These are phyloP conservation scores for Curvularia hawaiiensis DNA, from an alignment of 2,329 filamentous ascomycete genomes.

Conservation along the genomic window DNA sequence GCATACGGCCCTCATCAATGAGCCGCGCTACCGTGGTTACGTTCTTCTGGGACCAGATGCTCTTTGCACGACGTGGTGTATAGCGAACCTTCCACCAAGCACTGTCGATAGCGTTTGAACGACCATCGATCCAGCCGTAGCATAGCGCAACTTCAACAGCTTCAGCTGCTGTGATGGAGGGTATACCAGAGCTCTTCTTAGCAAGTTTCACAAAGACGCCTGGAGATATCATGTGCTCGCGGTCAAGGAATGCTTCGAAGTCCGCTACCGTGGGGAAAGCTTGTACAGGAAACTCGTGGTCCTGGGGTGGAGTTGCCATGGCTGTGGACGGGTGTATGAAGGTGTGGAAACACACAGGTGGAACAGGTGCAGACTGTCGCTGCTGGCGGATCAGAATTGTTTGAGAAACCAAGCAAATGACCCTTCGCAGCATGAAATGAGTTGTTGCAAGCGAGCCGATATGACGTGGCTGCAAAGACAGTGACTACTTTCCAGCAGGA, in stretches of 20 bases:
- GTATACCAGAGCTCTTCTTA: constrained; percentile 54
- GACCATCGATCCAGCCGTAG: constrained; percentile 68
- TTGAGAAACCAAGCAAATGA: background rate
- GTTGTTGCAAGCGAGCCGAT: too few relatives aligned
- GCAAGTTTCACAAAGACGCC: constrained; percentile 57
- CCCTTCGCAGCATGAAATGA: background rate
- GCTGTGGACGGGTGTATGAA: background rate
- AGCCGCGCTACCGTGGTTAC: constrained; percentile 58
- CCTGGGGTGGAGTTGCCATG: constrained; percentile 12
- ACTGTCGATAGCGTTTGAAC: constrained; percentile 54
- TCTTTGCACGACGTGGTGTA: constrained; percentile 61
- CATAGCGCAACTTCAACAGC: constrained; percentile 64
- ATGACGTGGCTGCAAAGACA: background rate
- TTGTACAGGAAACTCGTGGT: constrained; percentile 13
- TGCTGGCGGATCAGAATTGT: background rate
- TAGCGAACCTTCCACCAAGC: constrained; percentile 61
- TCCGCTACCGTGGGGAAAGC: constrained; percentile 13
- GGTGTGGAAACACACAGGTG: background rate
- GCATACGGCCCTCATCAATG: constrained; percentile 56
- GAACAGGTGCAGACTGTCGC: background rate
- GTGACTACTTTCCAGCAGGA: background rate
- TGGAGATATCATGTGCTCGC: constrained; percentile 38
- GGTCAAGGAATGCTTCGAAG: constrained; percentile 39
- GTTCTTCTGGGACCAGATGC: constrained; percentile 66
- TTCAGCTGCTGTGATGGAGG: constrained; percentile 54